These are phyloP conservation scores for Penicillium fimorum DNA, from an alignment of 495 filamentous ascomycete genomes.

Conservation along the genomic window DNA sequence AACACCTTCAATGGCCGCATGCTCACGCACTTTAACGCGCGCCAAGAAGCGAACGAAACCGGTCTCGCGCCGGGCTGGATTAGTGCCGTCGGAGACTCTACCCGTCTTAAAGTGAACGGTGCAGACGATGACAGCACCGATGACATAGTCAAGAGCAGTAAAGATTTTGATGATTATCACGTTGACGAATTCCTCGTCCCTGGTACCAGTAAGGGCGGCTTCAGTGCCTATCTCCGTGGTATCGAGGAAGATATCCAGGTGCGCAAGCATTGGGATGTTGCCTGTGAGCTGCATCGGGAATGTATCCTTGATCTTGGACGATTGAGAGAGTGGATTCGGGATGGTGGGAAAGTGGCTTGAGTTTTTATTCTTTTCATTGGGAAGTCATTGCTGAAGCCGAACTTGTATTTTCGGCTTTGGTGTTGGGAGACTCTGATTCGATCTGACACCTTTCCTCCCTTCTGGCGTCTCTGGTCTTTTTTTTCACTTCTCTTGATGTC, in stretches of 20 bases:
- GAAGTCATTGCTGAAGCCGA: neutral
- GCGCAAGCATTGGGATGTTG: constrained; percentile 61
- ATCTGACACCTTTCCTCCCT: neutral
- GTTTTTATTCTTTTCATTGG: neutral
- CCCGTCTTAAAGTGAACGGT: constrained; percentile 29
- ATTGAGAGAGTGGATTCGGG: constrained; percentile 51
- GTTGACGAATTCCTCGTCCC: constrained; percentile 30
- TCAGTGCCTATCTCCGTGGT: constrained; percentile 56
- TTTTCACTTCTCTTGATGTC: neutral
- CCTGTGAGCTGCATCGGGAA: constrained; percentile 61
- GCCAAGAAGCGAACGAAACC: constrained; percentile 55
- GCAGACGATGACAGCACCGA: constrained; percentile 15
- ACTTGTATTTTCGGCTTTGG: neutral
- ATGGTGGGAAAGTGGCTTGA: constrained; percentile 37
- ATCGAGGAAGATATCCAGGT: constrained; percentile 65
- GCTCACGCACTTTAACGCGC: constrained; percentile 62
- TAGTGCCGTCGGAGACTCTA: constrained; percentile 50
- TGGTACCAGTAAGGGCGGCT: constrained; percentile 43
- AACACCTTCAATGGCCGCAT: constrained; percentile 63
- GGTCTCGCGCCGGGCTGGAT: constrained; percentile 57
- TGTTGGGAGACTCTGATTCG: neutral
- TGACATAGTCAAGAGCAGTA: constrained; percentile 13
- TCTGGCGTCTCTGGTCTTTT: neutral
- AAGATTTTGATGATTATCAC: constrained; percentile 19
- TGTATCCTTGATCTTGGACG: constrained; percentile 59